These are phyloP conservation scores for Moesziomyces parantarcticus DNA, from an alignment of 1,284 basidiomycete species.

Conservation along the genomic window DNA sequence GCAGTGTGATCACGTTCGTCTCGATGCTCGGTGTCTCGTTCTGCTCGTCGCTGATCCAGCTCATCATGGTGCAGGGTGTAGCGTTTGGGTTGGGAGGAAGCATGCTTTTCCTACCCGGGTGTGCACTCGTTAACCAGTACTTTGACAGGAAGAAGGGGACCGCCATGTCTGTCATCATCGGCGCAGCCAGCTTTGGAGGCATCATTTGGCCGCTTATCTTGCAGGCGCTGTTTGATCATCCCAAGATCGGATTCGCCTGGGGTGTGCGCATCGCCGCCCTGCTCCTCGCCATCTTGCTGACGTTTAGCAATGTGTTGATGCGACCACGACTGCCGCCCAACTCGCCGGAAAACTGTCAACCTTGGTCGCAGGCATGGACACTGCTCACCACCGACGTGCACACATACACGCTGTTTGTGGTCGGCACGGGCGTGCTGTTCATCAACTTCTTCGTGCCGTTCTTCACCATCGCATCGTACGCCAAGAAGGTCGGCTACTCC, in stretches of 20 bases:
- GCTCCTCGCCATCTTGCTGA: slow-evolving; percentile 31
- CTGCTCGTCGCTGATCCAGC: slow-evolving; percentile 27
- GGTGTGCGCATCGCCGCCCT: slow-evolving; percentile 35
- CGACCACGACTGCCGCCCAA: slow-evolving; percentile 29
- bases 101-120: slow-evolving; percentile 47
- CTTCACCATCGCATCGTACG: slow-evolving; percentile 46
- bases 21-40: slow-evolving; percentile 40
- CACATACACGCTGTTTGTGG: slow-evolving; percentile 36
- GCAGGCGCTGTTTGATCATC: slow-evolving; percentile 23
- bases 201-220: slow-evolving; percentile 44
- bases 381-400: slow-evolving; percentile 19
- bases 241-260: slow-evolving; percentile 38
- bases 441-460: slow-evolving; percentile 53
- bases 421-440: slow-evolving; percentile 32
- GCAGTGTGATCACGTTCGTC: slow-evolving; percentile 34
- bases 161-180: slow-evolving; percentile 44
- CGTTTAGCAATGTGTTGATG: slow-evolving; percentile 35
- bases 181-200: slow-evolving; percentile 44
- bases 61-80: slow-evolving; percentile 37
- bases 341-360: slow-evolving; percentile 8
- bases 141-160: slow-evolving; percentile 41
- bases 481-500: slow-evolving; percentile 27
- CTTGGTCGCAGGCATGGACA: slow-evolving; percentile 26
- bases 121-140: slow-evolving; percentile 44
- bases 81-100: slow-evolving; percentile 39